Percentiles rank a stretch among this genome's conserved stretches.
Evolutionary conservation across 2,329 filamentous ascomycete species (phyloP).

Genomic region (Sporothrix globosa): DNA sequence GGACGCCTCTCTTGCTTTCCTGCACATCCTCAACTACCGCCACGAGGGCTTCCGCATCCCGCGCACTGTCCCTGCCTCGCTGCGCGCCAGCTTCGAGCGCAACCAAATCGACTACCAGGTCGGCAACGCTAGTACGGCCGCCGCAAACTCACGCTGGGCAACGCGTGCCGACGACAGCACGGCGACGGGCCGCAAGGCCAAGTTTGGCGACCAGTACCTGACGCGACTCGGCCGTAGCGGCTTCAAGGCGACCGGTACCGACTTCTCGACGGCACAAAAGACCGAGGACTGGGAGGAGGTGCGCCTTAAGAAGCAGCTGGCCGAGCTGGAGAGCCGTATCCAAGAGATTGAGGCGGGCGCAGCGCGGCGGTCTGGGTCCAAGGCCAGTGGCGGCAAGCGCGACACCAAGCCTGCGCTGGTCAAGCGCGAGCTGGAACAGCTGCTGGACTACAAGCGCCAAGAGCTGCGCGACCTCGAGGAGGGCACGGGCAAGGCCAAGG

Average conservation of each 20-base stretch:
- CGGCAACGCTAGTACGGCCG: conserved; percentile 68
- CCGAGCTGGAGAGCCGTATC: conserved; percentile 86
- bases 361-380: conserved; percentile 51
- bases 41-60: conserved; percentile 96
- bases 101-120: conserved; percentile 97
- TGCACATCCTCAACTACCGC: conserved; percentile 94
- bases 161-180: conserved; percentile 78
- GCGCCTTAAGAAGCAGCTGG: conserved; percentile 86
- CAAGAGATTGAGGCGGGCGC: conserved; percentile 76
- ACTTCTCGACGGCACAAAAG: conserved; percentile 77
- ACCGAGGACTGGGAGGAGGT: conserved; percentile 98
- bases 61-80: conserved; percentile 84
- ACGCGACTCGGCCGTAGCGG: conserved; percentile 83
- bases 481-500: conserved; percentile 68
- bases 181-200: conserved; percentile 84
- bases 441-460: conserved; percentile 91
- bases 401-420: conserved; percentile 86
- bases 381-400: conserved; percentile 58
- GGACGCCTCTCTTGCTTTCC: conserved; percentile 89
- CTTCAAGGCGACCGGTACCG: conserved; percentile 82
- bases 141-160: conserved; percentile 71
- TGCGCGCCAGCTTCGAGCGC: conserved; percentile 88
- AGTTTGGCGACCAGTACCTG: conserved; percentile 96
- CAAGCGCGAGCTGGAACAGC: conserved; percentile 89
- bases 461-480: conserved; percentile 75